Percentiles rank a stretch among this genome's conserved stretches.
phyloP scores from a whole-genome alignment of 1,284 basidiomycete species.

The Leccinum griseonigrum region DNA sequence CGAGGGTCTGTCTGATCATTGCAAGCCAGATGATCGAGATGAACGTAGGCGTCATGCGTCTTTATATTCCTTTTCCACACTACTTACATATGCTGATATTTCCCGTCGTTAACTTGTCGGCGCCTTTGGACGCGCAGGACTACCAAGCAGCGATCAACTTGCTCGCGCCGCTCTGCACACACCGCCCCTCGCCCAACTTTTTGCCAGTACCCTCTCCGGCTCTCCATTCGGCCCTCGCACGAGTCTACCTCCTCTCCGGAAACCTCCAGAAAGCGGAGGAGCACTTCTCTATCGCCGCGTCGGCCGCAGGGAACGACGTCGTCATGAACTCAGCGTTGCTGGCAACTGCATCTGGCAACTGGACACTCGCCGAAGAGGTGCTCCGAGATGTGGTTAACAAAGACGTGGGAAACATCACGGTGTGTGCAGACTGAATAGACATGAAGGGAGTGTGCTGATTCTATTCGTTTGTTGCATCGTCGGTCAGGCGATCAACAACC shows the following conservation, averaged over 20 bases:
- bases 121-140: conserved; percentile 47
- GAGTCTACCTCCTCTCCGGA: conserved; percentile 74
- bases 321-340: conserved; percentile 63
- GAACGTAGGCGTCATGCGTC: conserved; percentile 44
- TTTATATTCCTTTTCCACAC: neutral
- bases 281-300: conserved; percentile 52
- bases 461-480: neutral
- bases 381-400: conserved; percentile 44
- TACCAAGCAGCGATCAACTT: conserved; percentile 61
- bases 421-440: conserved; percentile 20
- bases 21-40: conserved; percentile 75
- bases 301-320: conserved; percentile 29
- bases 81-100: neutral
- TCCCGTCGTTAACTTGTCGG: neutral
- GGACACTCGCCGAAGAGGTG: conserved; percentile 49
- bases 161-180: conserved; percentile 58
- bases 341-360: conserved; percentile 66
- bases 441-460: neutral
- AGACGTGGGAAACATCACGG: conserved; percentile 60
- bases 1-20: conserved; percentile 66
- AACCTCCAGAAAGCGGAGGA: conserved; percentile 52
- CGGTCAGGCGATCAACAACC: conserved; percentile 70
- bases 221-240: conserved; percentile 62
- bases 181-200: conserved; percentile 25
- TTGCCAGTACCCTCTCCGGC: conserved; percentile 40